Base-by-base conservation (phyloP, 2,329 filamentous ascomycete species). In the Ascochyta lentis region DNA sequence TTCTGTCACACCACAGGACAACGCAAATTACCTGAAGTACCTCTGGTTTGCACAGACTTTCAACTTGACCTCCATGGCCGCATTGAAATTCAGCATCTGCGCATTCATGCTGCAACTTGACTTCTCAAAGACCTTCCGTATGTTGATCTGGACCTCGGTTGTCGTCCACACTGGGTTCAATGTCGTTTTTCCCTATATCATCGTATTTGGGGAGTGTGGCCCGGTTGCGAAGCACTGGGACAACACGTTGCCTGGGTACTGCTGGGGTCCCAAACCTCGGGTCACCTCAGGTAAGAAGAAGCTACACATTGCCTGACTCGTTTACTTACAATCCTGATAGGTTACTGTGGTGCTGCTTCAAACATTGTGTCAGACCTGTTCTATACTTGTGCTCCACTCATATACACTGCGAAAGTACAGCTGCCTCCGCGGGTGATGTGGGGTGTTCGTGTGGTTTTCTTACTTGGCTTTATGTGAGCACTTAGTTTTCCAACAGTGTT, bases 21-120 rank as follows among this genome's bases (percentile, higher is more conserved):
- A 29, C 19, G 31, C 19, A n/a, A 35, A 22, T 8, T 55, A 51
- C 10, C 3, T 45, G 22, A 37, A 31, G 37, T 38, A 53, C 27
- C 46, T 59, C 9, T 59, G 56, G 56, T 53, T 54, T 22, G 48
- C 24, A 12, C 52, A 59, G 19, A 43, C 49, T n/a, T 53, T 59
- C 43, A 59, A 53, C 24, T 26, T 56, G 24, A 56, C 54, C 19
- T 23, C 47, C 1, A 59, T 59, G 52, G 52, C 56, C 3, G 39
- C 45, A 6, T 44, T 59, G 13, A 59, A 59, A 9, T 49, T 54
- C 22, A 56, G 52, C 31, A 56, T 59, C 23, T 56, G 52, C 22
- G 56, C 56, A 1, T 59, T 56, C 16, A 33, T 59, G 31, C 23
- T 56, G 16, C 39, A 52, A 31, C 45, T 59, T 16, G 44, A 49